phyloP scores from a whole-genome alignment of 805 yeast species.

The Saturnispora galanensis region DNA sequence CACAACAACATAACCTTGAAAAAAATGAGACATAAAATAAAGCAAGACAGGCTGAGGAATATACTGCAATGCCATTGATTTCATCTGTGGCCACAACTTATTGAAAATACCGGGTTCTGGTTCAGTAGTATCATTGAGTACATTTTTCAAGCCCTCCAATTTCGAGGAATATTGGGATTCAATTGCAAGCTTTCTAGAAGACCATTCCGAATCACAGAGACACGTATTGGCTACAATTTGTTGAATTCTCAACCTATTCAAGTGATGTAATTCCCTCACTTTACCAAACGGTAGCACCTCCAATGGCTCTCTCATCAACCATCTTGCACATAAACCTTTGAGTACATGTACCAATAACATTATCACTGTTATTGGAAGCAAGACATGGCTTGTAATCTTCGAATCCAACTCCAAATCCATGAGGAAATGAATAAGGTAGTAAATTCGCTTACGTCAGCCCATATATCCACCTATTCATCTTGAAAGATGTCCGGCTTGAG shows the following conservation, averaged over 20 bases:
- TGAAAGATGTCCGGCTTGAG: slow-evolving; percentile 33
- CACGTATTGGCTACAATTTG: slow-evolving; percentile 1
- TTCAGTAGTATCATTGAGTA: slow-evolving; percentile 5
- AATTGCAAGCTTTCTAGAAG: slow-evolving; percentile 1
- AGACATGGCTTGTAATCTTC: slow-evolving; percentile 76
- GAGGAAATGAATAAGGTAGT: too few relatives aligned
- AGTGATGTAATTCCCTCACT: slow-evolving; percentile 53
- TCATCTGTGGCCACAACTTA: slow-evolving; percentile 64
- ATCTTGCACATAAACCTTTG: slow-evolving; percentile 54
- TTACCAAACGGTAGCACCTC: slow-evolving; percentile 43
- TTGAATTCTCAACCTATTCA: slow-evolving; percentile 32
- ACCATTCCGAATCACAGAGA: slow-evolving; percentile 12
- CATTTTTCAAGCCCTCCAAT: slow-evolving; percentile 2
- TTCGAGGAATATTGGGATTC: slow-evolving; percentile 2
- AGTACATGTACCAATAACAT: slow-evolving; percentile 83
- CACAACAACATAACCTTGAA: slow-evolving; percentile 83
- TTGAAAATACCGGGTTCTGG: slow-evolving; percentile 67
- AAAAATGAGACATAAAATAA: slow-evolving; percentile 94
- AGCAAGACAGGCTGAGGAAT: slow-evolving; percentile 88
- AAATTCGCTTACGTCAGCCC: neutral
- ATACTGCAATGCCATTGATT: slow-evolving; percentile 71
- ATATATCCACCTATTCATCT: neutral
- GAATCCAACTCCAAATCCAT: slow-evolving; percentile 50
- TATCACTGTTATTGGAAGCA: slow-evolving; percentile 78
- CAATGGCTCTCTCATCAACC: slow-evolving; percentile 40